Evolutionary conservation across 2,329 filamentous ascomycete genomes (phyloP).

Genomic region (Cercospora brassicicola): DNA sequence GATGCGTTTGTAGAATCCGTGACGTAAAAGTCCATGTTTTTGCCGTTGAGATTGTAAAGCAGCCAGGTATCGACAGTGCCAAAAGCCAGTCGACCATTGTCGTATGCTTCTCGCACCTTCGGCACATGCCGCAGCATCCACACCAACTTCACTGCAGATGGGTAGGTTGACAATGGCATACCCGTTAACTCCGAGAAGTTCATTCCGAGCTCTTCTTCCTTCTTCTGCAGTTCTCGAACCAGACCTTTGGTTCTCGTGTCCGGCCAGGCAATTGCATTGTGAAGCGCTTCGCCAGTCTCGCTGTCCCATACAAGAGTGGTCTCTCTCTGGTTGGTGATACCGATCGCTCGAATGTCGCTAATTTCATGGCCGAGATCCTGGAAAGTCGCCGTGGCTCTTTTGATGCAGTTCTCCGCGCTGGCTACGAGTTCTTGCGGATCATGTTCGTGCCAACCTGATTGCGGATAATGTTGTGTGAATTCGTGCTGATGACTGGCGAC

Average conservation of each 20-base stretch:
- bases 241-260: conserved; percentile 77
- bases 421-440: conserved; percentile 73
- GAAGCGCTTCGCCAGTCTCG: conserved; percentile 73
- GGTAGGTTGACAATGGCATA: conserved; percentile 83
- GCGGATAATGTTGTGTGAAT: conserved; percentile 79
- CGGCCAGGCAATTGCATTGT: conserved; percentile 87
- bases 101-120: conserved; percentile 70
- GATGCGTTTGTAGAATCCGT: conserved; percentile 87
- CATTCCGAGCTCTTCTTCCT: conserved; percentile 67
- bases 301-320: conserved; percentile 84
- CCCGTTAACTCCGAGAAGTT: conserved; percentile 64
- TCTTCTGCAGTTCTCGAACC: conserved; percentile 72
- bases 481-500: conserved; percentile 83
- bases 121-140: conserved; percentile 77
- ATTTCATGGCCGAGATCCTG: conserved; percentile 64
- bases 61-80: conserved; percentile 89
- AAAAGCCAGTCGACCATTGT: conserved; percentile 77
- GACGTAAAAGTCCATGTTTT: conserved; percentile 66
- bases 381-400: conserved; percentile 71
- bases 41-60: conserved; percentile 78
- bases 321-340: conserved; percentile 84
- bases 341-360: conserved; percentile 71
- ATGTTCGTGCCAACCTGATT: conserved; percentile 90
- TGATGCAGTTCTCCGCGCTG: conserved; percentile 77
- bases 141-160: conserved; percentile 80